A percentile compares a stretch with the other conserved stretches of the same genome.
phyloP scores from a whole-genome alignment of 306 rosid species.

The Styphnolobium japonicum region DNA sequence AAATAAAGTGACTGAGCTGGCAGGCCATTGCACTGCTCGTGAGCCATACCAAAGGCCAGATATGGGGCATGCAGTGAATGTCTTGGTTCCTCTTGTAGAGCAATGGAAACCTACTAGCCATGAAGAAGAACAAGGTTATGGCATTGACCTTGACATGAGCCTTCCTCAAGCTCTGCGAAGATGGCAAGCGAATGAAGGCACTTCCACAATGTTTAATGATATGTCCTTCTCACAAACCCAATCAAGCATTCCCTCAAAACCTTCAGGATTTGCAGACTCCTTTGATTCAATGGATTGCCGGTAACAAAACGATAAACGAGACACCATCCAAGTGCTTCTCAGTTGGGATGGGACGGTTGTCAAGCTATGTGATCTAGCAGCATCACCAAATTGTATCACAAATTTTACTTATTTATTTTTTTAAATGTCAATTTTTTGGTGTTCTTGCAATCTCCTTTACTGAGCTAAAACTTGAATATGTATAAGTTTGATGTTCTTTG shows the following conservation, averaged over 20 bases:
- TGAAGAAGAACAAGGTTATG: slow-evolving; percentile 66
- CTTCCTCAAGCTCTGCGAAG: slow-evolving; percentile 78
- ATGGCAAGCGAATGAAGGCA: slow-evolving; percentile 92
- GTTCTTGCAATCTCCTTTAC: slow-evolving; percentile 30
- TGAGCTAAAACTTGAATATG: slow-evolving; percentile 9
- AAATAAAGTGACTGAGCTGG: slow-evolving; percentile 75
- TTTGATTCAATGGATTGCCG: slow-evolving; percentile 74
- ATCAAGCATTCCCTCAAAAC: slow-evolving; percentile 80
- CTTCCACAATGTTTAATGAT: slow-evolving; percentile 67
- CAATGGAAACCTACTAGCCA: slow-evolving; percentile 73
- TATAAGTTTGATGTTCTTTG: slow-evolving; percentile 30
- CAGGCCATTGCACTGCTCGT: slow-evolving; percentile 85
- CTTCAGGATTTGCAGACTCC: slow-evolving; percentile 72
- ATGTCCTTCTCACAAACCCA: slow-evolving; percentile 61
- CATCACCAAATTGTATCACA: slow-evolving; percentile 19
- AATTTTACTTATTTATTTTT: slow-evolving; percentile 29
- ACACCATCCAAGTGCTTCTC: background rate
- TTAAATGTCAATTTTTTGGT: slow-evolving; percentile 15
- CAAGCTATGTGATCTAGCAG: slow-evolving; percentile 30
- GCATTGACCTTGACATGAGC: slow-evolving; percentile 76
- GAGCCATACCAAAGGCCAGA: slow-evolving; percentile 91
- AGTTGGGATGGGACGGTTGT: slow-evolving; percentile 6
- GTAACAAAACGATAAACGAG: slow-evolving; percentile 22
- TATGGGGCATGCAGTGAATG: slow-evolving; percentile 88
- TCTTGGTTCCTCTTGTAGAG: slow-evolving; percentile 74